phyloP scores from a whole-genome alignment of 305 asterid genomes.

The Solanum hybrid region DNA sequence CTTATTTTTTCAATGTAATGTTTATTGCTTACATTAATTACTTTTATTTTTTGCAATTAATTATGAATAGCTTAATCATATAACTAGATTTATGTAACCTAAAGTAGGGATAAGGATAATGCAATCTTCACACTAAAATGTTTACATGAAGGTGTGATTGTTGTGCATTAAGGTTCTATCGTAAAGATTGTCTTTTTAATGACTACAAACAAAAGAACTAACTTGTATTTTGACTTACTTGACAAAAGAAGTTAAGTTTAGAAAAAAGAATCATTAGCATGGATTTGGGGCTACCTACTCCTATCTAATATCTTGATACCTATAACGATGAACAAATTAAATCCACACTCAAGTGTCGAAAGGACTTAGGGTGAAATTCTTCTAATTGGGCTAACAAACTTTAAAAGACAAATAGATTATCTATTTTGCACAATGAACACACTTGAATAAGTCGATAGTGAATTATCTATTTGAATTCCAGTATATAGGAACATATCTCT shows the following conservation, averaged over 20 bases:
- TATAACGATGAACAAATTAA: background rate
- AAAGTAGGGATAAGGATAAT: background rate
- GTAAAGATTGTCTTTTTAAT: background rate
- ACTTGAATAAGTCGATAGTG: background rate
- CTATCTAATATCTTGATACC: background rate
- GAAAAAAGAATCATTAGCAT: background rate
- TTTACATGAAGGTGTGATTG: background rate
- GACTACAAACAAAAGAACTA: background rate
- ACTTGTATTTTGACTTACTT: background rate
- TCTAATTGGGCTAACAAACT: background rate
- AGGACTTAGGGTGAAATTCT: background rate
- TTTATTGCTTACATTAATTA: background rate
- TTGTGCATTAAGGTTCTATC: background rate
- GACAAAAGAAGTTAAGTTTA: background rate
- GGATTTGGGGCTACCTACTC: background rate
- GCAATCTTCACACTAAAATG: background rate
- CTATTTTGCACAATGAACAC: background rate
- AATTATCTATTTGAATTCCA: background rate
- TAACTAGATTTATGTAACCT: background rate
- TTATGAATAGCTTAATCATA: background rate
- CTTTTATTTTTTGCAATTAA: background rate
- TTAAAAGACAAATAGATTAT: background rate
- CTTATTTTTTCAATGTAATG: background rate
- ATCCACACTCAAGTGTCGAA: background rate
- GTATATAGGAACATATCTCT: background rate